Conservation (phyloP, 129 eudicot genomes). For the Tagetes erecta region DNA sequence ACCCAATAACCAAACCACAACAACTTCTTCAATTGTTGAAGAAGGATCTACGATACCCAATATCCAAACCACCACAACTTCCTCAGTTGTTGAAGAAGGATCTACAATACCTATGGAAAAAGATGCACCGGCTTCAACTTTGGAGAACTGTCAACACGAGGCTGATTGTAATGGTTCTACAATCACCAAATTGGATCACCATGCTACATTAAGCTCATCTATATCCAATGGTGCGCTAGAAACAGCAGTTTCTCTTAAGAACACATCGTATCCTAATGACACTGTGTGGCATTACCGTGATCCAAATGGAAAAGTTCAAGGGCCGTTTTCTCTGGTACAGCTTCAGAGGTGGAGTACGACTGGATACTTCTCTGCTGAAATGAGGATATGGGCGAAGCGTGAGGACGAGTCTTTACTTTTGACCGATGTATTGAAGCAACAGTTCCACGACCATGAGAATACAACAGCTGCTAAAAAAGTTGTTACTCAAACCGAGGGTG, state of each 20-base stretch:
- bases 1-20: constrained; percentile 24
- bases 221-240: constrained; percentile 43
- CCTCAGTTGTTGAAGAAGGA: constrained; percentile 42
- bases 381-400: constrained; percentile 75
- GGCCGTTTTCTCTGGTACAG: constrained; percentile 81
- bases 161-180: constrained; percentile 31
- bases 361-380: constrained; percentile 74
- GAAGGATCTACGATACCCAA: constrained; percentile 30
- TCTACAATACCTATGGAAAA: constrained; percentile 19
- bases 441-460: constrained; percentile 26
- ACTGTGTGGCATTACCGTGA: constrained; percentile 85
- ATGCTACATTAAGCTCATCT: constrained; percentile 42
- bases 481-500: constrained; percentile 29
- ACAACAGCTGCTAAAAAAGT: constrained; percentile 13
- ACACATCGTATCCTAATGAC: constrained; percentile 31
- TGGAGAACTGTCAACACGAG: constrained; percentile 33
- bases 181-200: constrained; percentile 38
- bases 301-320: constrained; percentile 85
- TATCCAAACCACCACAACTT: constrained; percentile 20
- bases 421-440: constrained; percentile 63
- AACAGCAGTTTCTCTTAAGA: constrained; percentile 28
- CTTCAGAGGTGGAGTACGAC: constrained; percentile 87
- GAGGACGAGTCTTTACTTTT: constrained; percentile 62
- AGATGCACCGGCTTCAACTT: constrained; percentile 19
- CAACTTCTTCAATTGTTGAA: constrained; percentile 39